Base-by-base conservation (phyloP, 352 stramenopile genomes). In the Saprolegnia diclina region DNA sequence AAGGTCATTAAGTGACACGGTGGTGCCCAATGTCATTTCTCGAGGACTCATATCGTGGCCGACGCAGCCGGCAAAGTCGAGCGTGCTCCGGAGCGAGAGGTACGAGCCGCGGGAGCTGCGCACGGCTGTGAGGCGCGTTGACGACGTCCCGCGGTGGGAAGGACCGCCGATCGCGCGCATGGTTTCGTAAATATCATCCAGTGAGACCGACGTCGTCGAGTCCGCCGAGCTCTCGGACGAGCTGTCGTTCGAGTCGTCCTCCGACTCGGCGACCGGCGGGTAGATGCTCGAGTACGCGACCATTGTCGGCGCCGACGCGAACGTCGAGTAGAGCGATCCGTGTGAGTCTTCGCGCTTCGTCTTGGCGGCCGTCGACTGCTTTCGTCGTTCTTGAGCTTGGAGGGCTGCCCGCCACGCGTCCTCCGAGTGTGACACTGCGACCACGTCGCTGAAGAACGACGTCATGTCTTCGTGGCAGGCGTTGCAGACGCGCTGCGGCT, bases 401-500 rank as follows among this genome's bases (percentile, higher is more conserved):
- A 59, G 24, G 24, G 52, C 52, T 19, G 52, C 52, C 11, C 13
- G 52, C 52, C 24, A 40, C 52, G 35, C 52, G 24, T 59, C 24
- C 35, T 59, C 13, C 24, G 52, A 35, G 52, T 59, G 35, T 16
- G 52, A 42, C 24, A 11, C 35, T 21, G 52, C 52, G 11, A 35
- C 52, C 11, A 35, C 35, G 4, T 59, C 24, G 52, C 52, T 86
- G 24, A 82, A 77, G 29, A 83, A 74, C 16, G 83, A 75, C 71
- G 89, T 79, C 13, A 92, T 57, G 16, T 74, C 70, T 24, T 83
- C 77, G 71, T 88, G 83, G 71, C 84, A 92, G 16, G 67, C 70
- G 3, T 73, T 72, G 59, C 87, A 95, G 10, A 95, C 83, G 18
- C 87, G 76, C 46, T 92, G 78, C 13, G 78, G 82, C 9, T 85